Base-by-base conservation (phyloP, 257 asterid genomes). In the Catharanthus roseus region DNA sequence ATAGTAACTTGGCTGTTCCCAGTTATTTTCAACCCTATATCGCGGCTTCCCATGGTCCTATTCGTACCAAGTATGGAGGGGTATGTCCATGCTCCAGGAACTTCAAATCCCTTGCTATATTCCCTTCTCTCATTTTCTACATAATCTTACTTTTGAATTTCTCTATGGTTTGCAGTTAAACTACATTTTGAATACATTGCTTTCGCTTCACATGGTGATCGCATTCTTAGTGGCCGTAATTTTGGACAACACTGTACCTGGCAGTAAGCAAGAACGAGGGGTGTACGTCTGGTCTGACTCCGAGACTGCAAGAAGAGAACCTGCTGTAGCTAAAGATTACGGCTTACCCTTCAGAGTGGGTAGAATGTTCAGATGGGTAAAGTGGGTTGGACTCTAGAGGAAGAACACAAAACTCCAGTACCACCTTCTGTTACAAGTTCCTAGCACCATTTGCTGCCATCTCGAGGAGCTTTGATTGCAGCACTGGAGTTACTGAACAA, bases 21-120 rank as follows among this genome's bases (percentile, higher is more conserved):
- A 95, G 90, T 80, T 89, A 89, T 79, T 79, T 86, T 80, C 96
- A 89, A 75, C 97, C 97, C 0, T 95, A 88, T 67, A 78, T 83
- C 0, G 97, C 88, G 63, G 91, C 99, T 26, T 89, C 99, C 66
- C 97, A 95, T 39, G 97, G 99, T 75, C 99, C 99, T 0, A 82
- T 95, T 62, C 87, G 42, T 51, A 95, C 99, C 72, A 80, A 72
- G 21, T 87, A 62, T 24, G 86, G 85, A 75, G 96, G 90, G 93
- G 99, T 95, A n/a, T 67, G 26, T 26, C 54, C 26, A 29, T 41
- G 34, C 53, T 33, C 19, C 10, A 45, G 7, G 57, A 63, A 15
- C 38, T 42, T 23, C 47, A 34, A 61, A 61, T 56, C 7, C 5
- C 10, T 28, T 26, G 63, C 63, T 56, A 26, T 7, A n/a, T 16